Conservation (phyloP, 306 rosid genomes). For the Dryas alaskensis region DNA sequence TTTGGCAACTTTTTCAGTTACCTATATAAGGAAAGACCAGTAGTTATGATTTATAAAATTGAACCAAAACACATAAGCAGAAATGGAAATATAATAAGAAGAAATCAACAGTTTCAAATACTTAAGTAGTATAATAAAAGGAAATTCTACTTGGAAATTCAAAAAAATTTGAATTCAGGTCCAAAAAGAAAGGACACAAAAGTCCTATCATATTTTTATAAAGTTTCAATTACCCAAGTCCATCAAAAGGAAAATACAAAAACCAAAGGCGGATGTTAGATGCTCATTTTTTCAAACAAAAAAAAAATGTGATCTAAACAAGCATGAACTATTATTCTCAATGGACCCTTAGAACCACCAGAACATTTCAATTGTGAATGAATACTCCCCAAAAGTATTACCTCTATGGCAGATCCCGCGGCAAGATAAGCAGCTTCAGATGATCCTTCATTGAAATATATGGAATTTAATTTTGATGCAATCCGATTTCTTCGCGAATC, state of each 20-base stretch:
- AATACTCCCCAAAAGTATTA: slow-evolving; percentile 19
- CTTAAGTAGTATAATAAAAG: not conserved
- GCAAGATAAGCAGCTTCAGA: slow-evolving; percentile 91
- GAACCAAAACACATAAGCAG: not conserved
- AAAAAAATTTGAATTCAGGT: not conserved
- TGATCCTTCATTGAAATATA: slow-evolving; percentile 80
- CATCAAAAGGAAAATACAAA: no score
- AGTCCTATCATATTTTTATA: no score
- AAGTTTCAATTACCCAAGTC: no score
- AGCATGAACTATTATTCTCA: not conserved
- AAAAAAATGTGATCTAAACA: not conserved
- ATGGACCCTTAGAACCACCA: not conserved
- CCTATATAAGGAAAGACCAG: slow-evolving; percentile 45
- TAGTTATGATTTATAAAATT: slow-evolving; percentile 20
- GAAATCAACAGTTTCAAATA: not conserved
- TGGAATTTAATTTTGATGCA: slow-evolving; percentile 52
- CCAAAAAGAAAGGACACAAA: no score
- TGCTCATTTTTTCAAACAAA: not conserved
- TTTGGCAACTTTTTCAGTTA: slow-evolving; percentile 65
- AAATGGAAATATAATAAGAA: not conserved
- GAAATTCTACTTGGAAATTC: not conserved
- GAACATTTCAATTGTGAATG: not conserved
- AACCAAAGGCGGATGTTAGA: not conserved
- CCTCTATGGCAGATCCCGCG: slow-evolving; percentile 80
- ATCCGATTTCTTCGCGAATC: slow-evolving; percentile 43